Evolutionary conservation across 1,139 yeast species (phyloP).

Genomic region (Pichia sp.): DNA sequence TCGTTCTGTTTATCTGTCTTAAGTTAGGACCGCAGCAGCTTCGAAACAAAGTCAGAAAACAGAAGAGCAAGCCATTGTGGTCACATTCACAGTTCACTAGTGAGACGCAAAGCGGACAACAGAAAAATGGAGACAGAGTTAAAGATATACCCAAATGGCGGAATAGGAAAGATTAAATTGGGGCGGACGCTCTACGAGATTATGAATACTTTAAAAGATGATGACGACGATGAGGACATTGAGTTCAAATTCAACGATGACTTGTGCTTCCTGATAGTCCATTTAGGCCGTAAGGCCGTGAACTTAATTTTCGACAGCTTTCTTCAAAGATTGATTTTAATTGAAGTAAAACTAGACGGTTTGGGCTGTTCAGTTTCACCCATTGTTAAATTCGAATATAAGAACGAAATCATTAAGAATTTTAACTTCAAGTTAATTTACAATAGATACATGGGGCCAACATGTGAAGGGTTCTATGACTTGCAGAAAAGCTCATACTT

Average conservation of each 20-base stretch:
- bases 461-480: conserved; percentile 47
- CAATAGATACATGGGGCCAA: conserved; percentile 59
- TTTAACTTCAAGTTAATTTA: conserved; percentile 42
- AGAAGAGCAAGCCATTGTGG: neutral
- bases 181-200: conserved; percentile 23
- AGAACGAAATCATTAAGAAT: conserved; percentile 27
- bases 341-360: conserved; percentile 37
- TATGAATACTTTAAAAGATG: conserved; percentile 16
- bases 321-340: conserved; percentile 42
- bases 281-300: conserved; percentile 25
- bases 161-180: conserved; percentile 3
- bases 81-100: no score
- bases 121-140: neutral
- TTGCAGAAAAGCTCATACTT: conserved; percentile 31
- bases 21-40: neutral
- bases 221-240: conserved; percentile 21
- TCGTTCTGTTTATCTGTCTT: neutral
- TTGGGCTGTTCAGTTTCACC: neutral
- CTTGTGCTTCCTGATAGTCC: conserved; percentile 1
- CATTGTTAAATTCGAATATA: conserved; percentile 14
- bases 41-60: neutral
- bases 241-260: conserved; percentile 29
- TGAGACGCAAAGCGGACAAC: neutral
- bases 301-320: conserved; percentile 40
- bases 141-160: conserved; percentile 10